phyloP scores from a whole-genome alignment of 2,329 filamentous ascomycete genomes.

The Fonsecaea monophora region DNA sequence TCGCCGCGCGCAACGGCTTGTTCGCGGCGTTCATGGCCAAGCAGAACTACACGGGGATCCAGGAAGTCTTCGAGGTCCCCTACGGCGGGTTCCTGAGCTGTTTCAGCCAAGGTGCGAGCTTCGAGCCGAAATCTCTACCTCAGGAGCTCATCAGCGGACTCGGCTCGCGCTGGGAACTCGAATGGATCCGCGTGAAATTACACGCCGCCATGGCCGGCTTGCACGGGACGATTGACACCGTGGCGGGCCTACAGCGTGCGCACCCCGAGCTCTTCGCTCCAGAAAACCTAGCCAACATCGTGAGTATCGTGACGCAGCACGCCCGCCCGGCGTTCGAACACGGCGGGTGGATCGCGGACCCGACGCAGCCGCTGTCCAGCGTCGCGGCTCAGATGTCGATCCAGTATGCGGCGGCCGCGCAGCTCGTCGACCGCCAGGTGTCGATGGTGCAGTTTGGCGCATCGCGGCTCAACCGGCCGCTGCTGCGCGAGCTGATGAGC shows the following conservation, averaged over 20 bases:
- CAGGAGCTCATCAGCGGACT: constrained; percentile 45
- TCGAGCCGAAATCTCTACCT: constrained; percentile 41
- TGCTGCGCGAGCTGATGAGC: constrained; percentile 47
- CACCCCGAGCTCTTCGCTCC: constrained; percentile 40
- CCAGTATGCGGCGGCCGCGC: constrained; percentile 47
- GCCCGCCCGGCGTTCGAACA: constrained; percentile 45
- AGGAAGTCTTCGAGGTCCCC: constrained; percentile 50
- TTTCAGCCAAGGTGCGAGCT: constrained; percentile 46
- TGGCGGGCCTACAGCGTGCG: constrained; percentile 44
- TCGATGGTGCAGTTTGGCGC: constrained; percentile 45
- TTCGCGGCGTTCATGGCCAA: constrained; percentile 50
- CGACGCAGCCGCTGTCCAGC: constrained; percentile 43
- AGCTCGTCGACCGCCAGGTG: constrained; percentile 49
- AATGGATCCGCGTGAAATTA: constrained; percentile 47
- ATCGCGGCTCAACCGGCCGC: constrained; percentile 46
- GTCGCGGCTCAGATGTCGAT: constrained; percentile 52
- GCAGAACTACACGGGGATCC: constrained; percentile 52
- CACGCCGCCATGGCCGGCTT: constrained; percentile 49
- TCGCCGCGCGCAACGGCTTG: constrained; percentile 54
- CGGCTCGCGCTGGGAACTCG: constrained; percentile 47
- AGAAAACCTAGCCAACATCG: constrained; percentile 36
- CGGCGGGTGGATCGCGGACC: constrained; percentile 46
- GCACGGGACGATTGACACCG: constrained; percentile 48
- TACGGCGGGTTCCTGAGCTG: constrained; percentile 53
- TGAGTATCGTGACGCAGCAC: constrained; percentile 44